Base-by-base conservation (phyloP, 2,329 filamentous ascomycete species). In the Pestalotiopsis sp. region DNA sequence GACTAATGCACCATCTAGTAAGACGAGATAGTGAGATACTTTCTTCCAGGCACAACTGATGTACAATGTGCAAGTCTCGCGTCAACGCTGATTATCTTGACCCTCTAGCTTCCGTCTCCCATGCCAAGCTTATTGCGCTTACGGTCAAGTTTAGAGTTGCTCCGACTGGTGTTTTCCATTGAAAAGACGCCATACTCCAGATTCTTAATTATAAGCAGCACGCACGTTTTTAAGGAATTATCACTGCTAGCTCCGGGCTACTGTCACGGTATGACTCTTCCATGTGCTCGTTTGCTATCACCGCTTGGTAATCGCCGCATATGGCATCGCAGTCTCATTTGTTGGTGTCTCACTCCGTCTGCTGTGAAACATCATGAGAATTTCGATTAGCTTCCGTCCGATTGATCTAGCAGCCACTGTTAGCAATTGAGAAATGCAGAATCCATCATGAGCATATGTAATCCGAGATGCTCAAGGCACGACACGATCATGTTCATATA, bases 231-330 rank as follows among this genome's bases (percentile, higher is more conserved):
- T 31, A 27, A 23, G 25, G 57, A 39, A 23, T 36, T 36, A 62
- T 38, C 13, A 11, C 14, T 39, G 13, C 27, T 62, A 62, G 59
- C 3, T 39, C n/a, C 17, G 27, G 27, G 31, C 63, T 58, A 66
- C 31, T 58, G n/a, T 27, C 23, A 11, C 41, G 49, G 17, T 49
- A 41, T 57, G 63, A 66, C 49, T 66, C 49, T 66, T 66, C 25
- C 17, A 14, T 13, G 14, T 14, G n/a, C 27, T 36, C 31, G 31
- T 13, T 41, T 62, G 11, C 38, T 36, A n/a, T 49, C 38, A 9
- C 14, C 14, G 61, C 61, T 64, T 64, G 61, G 61, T 64, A 64
- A 64, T 64, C 61, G 61, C 36, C 61, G 36, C 9, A 23, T 17
- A 23, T 23, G 45, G 39, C 31, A 9, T 36, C 31, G 31, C 31